Evolutionary conservation across 1,284 basidiomycete genomes (phyloP).

Genomic region (Boletus semigastroideus): DNA sequence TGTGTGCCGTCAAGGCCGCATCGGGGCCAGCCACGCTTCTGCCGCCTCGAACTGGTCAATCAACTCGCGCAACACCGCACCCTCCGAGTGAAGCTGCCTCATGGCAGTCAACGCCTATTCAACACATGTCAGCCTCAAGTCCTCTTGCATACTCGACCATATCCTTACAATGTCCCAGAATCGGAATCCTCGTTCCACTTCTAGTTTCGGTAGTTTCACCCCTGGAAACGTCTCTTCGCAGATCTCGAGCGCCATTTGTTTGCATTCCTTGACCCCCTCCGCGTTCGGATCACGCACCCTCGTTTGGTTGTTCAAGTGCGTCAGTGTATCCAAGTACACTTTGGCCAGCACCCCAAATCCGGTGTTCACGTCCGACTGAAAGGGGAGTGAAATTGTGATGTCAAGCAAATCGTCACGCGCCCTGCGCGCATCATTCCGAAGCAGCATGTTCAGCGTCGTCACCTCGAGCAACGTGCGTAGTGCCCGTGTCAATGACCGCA

Average conservation of each 20-base stretch:
- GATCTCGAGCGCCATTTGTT: slow-evolving; percentile 85
- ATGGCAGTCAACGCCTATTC: slow-evolving; percentile 82
- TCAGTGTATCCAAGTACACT: slow-evolving; percentile 91
- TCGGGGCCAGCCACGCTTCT: slow-evolving; percentile 89
- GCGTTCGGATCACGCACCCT: slow-evolving; percentile 73
- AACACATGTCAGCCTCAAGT: slow-evolving; percentile 26
- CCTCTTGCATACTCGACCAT: slow-evolving; percentile 1
- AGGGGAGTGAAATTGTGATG: slow-evolving; percentile 86
- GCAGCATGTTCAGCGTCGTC: slow-evolving; percentile 87
- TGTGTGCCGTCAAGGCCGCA: slow-evolving; percentile 65
- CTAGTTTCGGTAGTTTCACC: slow-evolving; percentile 81
- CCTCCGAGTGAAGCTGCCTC: slow-evolving; percentile 82
- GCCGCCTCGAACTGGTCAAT: slow-evolving; percentile 95
- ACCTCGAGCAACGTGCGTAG: slow-evolving; percentile 91
- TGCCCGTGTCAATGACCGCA: slow-evolving; percentile 86
- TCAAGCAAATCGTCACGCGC: slow-evolving; percentile 91
- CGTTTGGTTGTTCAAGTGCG: slow-evolving; percentile 78
- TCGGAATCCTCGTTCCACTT: slow-evolving; percentile 94
- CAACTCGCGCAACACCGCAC: slow-evolving; percentile 76
- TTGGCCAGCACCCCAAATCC: slow-evolving; percentile 97
- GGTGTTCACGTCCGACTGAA: slow-evolving; percentile 96
- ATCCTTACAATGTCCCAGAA: slow-evolving; percentile 94
- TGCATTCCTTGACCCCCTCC: slow-evolving; percentile 80
- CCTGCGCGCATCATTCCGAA: slow-evolving; percentile 84
- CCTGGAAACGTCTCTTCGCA: slow-evolving; percentile 94